A percentile compares a stretch with the other conserved stretches of the same genome.
Conservation (phyloP, 129 eudicot genomes). For the Chrysanthemum lavandulifolium region DNA sequence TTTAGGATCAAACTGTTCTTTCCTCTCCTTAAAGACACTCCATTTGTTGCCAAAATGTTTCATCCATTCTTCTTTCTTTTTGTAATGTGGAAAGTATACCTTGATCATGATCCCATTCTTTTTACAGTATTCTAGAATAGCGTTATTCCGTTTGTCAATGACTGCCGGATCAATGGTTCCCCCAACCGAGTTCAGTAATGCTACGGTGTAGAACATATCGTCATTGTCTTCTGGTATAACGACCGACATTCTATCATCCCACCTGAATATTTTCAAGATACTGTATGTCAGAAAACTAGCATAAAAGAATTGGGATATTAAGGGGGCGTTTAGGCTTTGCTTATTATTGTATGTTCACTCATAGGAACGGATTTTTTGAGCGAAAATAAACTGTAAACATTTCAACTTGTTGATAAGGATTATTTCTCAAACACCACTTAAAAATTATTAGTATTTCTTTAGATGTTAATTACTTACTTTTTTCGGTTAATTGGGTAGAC, state of each 20-base stretch:
- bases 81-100: conserved; percentile 38
- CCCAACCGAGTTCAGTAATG: conserved; percentile 21
- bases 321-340: background rate
- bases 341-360: no score
- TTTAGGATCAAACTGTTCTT: conserved; percentile 41
- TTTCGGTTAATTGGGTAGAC: conserved; percentile 44
- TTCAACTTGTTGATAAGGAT: no score
- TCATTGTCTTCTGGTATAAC: conserved; percentile 36
- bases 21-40: conserved; percentile 28
- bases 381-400: no score
- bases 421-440: no score
- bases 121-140: conserved; percentile 28
- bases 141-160: conserved; percentile 30
- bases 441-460: background rate
- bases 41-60: conserved; percentile 45
- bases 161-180: background rate
- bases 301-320: background rate
- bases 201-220: conserved; percentile 32
- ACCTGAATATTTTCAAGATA: conserved; percentile 25
- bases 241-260: conserved; percentile 40
- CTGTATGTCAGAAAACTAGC: background rate
- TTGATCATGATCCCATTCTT: conserved; percentile 29
- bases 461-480: conserved; percentile 27
- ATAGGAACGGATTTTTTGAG: no score
- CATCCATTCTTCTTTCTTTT: conserved; percentile 35